These are phyloP conservation scores for Paraphaeosphaeria minitans DNA, from an alignment of 2,329 filamentous ascomycete genomes.

Conservation along the genomic window DNA sequence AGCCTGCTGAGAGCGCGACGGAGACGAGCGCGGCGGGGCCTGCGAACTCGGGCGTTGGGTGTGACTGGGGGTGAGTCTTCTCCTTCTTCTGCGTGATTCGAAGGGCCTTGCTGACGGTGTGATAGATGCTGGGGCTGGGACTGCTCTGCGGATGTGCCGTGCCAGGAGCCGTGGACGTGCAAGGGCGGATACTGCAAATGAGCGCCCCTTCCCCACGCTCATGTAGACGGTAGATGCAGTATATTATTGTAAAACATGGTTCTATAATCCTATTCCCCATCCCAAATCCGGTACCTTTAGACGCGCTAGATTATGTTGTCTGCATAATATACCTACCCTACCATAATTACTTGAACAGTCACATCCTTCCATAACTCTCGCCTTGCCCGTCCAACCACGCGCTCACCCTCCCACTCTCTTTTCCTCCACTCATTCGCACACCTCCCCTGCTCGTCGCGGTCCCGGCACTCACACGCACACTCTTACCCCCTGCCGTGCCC, in stretches of 20 bases:
- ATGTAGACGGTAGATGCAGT: neutral
- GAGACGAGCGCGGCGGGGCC: neutral
- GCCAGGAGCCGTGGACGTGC: slow-evolving; percentile 15
- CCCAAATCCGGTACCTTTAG: neutral
- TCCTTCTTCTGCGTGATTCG: too few relatives aligned
- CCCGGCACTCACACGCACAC: too few relatives aligned
- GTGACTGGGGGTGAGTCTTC: slow-evolving; percentile 17
- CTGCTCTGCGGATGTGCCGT: slow-evolving; percentile 16
- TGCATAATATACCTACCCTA: neutral
- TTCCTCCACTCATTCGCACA: neutral
- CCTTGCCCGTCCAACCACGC: neutral
- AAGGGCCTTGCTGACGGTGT: neutral
- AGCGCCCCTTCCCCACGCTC: neutral
- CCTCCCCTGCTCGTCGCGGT: neutral
- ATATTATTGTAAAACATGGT: too few relatives aligned
- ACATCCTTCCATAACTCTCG: neutral
- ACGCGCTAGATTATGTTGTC: neutral
- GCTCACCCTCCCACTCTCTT: neutral
- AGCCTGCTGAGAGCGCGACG: neutral
- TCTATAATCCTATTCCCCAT: too few relatives aligned
- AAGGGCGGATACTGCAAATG: slow-evolving; percentile 19
- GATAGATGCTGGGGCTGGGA: slow-evolving; percentile 19
- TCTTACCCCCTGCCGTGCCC: neutral
- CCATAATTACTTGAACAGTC: neutral
- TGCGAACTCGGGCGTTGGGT: neutral